These are phyloP conservation scores for Apiospora saccharicola DNA, from an alignment of 2,329 filamentous ascomycete genomes.

Conservation along the genomic window DNA sequence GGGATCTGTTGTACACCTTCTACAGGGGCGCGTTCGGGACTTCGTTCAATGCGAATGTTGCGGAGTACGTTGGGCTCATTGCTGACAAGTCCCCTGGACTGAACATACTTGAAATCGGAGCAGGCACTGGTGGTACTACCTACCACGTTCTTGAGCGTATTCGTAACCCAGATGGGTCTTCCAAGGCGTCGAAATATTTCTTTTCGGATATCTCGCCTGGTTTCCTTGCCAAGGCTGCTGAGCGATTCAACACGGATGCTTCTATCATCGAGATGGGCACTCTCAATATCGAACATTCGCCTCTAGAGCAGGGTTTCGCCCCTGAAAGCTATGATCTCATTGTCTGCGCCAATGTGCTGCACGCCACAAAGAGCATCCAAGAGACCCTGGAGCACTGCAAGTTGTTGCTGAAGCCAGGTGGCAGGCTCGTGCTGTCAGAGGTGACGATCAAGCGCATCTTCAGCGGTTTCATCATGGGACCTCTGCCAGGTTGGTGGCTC, in stretches of 20 bases:
- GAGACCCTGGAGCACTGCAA: neutral
- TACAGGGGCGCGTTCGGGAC: constrained; percentile 18
- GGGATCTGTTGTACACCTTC: constrained; percentile 12
- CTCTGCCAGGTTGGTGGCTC: constrained; percentile 24
- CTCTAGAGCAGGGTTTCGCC: constrained; percentile 3
- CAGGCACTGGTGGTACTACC: constrained; percentile 12
- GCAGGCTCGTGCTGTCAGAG: constrained; percentile 15
- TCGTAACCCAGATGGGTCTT: neutral
- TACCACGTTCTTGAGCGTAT: constrained; percentile 1
- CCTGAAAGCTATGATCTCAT: constrained; percentile 17
- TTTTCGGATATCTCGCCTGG: constrained; percentile 16
- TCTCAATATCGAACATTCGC: too few relatives aligned
- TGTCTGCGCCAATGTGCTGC: constrained; percentile 19
- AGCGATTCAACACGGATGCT: neutral
- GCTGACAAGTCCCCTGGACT: constrained; percentile 17
- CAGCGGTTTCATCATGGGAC: constrained; percentile 19
- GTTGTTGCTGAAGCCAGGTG: constrained; percentile 5
- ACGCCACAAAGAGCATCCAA: neutral
- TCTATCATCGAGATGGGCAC: too few relatives aligned
- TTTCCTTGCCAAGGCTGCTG: constrained; percentile 7
- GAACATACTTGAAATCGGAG: constrained; percentile 27
- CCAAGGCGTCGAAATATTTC: neutral
- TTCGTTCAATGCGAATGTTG: constrained; percentile 5
- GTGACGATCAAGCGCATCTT: constrained; percentile 16
- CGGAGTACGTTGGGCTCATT: constrained; percentile 20